Conservation (phyloP, 2,329 filamentous ascomycete species). For the Cladophialophora chaetospira region DNA sequence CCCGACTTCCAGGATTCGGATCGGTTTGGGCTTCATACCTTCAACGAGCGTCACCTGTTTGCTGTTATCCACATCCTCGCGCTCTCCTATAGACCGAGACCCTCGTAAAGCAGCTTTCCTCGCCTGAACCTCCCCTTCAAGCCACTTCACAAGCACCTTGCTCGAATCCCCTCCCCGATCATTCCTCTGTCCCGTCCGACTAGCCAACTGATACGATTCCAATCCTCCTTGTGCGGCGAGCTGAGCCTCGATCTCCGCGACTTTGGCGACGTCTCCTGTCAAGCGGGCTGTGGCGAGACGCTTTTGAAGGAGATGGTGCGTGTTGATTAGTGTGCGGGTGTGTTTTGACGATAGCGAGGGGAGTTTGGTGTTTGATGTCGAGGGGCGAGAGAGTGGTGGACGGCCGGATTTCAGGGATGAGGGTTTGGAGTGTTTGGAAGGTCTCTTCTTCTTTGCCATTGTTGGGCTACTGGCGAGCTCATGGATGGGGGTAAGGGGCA, state of each 20-base stretch:
- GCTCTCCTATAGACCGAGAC: no score
- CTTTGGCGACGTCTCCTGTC: conserved; percentile 45
- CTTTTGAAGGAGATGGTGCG: conserved; percentile 63
- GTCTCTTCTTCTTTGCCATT: not conserved
- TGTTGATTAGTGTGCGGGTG: conserved; percentile 60
- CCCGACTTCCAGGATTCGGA: conserved; percentile 84
- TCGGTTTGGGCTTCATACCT: conserved; percentile 23
- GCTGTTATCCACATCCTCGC: not conserved
- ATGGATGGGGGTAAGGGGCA: not conserved
- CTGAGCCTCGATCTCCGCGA: conserved; percentile 48
- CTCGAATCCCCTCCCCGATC: conserved; percentile 66
- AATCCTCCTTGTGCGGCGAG: conserved; percentile 62
- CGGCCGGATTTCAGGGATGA: conserved; percentile 24
- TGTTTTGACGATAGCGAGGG: conserved; percentile 52
- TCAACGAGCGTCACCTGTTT: not conserved
- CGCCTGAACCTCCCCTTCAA: conserved; percentile 37
- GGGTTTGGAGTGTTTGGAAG: not conserved
- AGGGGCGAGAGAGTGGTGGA: conserved; percentile 14
- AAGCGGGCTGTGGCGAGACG: conserved; percentile 54
- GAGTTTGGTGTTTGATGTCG: not conserved
- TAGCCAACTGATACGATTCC: conserved; percentile 62
- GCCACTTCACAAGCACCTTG: conserved; percentile 61
- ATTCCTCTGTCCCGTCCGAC: conserved; percentile 62
- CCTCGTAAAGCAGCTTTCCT: conserved; percentile 1
- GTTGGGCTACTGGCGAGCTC: not conserved